A percentile compares a stretch with the other conserved stretches of the same genome.
Conservation (phyloP, 2,329 filamentous ascomycete genomes). For the Eutypa lata region DNA sequence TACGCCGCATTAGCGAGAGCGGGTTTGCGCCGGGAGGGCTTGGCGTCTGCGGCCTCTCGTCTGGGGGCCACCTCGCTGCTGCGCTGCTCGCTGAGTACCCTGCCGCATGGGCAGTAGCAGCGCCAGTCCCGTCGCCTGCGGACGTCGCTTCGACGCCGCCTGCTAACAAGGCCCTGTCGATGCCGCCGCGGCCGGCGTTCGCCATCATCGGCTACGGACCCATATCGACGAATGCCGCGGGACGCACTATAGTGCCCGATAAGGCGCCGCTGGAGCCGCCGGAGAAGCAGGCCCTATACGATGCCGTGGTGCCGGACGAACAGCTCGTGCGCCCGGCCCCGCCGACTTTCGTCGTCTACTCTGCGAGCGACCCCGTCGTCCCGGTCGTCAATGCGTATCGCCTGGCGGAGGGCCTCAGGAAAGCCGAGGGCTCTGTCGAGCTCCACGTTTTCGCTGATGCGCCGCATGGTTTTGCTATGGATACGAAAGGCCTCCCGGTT, state of each 20-base stretch:
- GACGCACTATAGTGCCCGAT: constrained; percentile 14
- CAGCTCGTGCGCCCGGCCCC: constrained; percentile 13
- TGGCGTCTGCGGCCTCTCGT: constrained; percentile 17
- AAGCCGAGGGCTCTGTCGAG: constrained; percentile 11
- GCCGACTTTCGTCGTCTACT: constrained; percentile 18
- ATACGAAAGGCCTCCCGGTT: constrained; percentile 14
- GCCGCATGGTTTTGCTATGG: constrained; percentile 17
- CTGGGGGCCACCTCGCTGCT: constrained; percentile 17
- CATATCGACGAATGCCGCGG: constrained; percentile 19
- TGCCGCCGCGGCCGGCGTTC: constrained; percentile 4
- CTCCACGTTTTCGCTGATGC: constrained; percentile 17
- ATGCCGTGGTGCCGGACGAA: constrained; percentile 16
- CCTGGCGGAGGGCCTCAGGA: constrained; percentile 11
- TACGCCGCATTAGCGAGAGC: constrained; percentile 9
- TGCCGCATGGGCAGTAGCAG: constrained; percentile 7
- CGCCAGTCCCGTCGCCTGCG: constrained; percentile 11
- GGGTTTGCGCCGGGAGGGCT: background rate
- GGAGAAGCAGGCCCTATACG: constrained; percentile 19
- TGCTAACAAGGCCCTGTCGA: too few relatives aligned
- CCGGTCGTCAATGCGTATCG: constrained; percentile 19
- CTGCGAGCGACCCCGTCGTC: constrained; percentile 14
- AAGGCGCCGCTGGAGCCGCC: constrained; percentile 18
- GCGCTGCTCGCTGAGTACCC: constrained; percentile 18
- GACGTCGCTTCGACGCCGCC: too few relatives aligned
- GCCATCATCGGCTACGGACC: constrained; percentile 20